A percentile compares a stretch with the other conserved stretches of the same genome.
phyloP scores from a whole-genome alignment of 345 rosid genomes.

The Tarenaya hassleriana region DNA sequence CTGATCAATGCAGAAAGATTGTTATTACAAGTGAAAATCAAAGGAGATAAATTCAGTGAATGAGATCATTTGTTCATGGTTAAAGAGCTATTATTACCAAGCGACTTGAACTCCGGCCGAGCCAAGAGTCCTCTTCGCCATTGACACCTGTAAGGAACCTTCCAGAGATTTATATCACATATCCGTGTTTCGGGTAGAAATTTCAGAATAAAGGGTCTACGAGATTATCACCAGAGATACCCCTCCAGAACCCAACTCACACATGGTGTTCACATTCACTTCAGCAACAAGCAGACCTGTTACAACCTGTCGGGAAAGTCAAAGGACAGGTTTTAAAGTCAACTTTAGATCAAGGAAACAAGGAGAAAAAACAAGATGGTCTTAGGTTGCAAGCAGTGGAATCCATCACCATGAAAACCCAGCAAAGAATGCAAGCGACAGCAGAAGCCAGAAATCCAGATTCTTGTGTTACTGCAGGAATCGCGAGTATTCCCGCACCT shows the following conservation, averaged over 20 bases:
- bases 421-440: slow-evolving; percentile 62
- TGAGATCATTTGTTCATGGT: neutral
- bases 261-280: slow-evolving; percentile 86
- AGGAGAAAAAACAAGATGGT: too few species aligned
- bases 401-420: slow-evolving; percentile 65
- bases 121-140: slow-evolving; percentile 91
- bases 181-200: neutral
- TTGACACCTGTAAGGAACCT: slow-evolving; percentile 61
- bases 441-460: slow-evolving; percentile 84
- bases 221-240: slow-evolving; percentile 59
- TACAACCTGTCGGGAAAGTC: slow-evolving; percentile 46
- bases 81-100: slow-evolving; percentile 42
- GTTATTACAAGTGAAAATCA: neutral
- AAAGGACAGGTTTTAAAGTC: neutral
- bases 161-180: slow-evolving; percentile 3
- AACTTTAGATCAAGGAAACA: too few species aligned
- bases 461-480: slow-evolving; percentile 91
- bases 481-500: slow-evolving; percentile 92
- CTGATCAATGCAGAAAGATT: slow-evolving; percentile 40
- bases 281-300: slow-evolving; percentile 89
- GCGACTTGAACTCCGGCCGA: slow-evolving; percentile 78
- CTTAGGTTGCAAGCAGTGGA: neutral
- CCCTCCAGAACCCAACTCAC: slow-evolving; percentile 90
- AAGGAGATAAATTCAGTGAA: slow-evolving; percentile 13
- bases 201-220: neutral